Evolutionary conservation across 176 grass and related monocot species (phyloP).

Genomic region (Phoenix dactylifera): DNA sequence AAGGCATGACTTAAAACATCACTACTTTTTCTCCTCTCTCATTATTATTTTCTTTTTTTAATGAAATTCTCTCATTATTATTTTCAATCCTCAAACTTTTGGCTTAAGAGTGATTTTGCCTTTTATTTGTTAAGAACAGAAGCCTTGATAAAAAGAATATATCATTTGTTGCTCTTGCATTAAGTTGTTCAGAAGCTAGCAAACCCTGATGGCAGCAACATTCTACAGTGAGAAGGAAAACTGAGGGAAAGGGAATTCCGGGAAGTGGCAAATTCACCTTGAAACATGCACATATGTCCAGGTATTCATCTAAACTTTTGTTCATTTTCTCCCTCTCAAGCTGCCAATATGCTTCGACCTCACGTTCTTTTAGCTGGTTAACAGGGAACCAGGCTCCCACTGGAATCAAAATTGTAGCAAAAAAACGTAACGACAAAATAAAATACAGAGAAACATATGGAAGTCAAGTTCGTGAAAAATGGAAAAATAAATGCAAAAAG

Average conservation of each 20-base stretch:
- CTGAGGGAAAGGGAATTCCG: no score
- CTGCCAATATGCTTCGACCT: constrained; percentile 49
- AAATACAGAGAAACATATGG: background rate
- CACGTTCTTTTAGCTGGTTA: constrained; percentile 53
- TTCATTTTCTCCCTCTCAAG: constrained; percentile 42
- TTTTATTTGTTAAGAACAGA: background rate
- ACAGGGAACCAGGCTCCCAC: constrained; percentile 88
- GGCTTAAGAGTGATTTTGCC: background rate
- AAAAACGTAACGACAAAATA: constrained; percentile 9
- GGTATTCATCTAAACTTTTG: constrained; percentile 40
- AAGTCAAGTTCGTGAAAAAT: background rate
- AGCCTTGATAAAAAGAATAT: constrained; percentile 1
- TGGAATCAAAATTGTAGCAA: constrained; percentile 21
- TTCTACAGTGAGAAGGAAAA: no score
- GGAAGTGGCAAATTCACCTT: constrained; percentile 19
- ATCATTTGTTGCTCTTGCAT: background rate
- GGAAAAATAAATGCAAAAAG: background rate
- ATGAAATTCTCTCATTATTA: no score
- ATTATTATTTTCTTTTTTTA: no score
- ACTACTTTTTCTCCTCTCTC: background rate
- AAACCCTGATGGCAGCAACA: no score
- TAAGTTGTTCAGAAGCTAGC: no score
- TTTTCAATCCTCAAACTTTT: no score
- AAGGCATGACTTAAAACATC: background rate
- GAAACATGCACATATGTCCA: constrained; percentile 49